These are phyloP conservation scores for Alisma plantagoaquatica DNA, from an alignment of 106 monocot species.

Conservation along the genomic window DNA sequence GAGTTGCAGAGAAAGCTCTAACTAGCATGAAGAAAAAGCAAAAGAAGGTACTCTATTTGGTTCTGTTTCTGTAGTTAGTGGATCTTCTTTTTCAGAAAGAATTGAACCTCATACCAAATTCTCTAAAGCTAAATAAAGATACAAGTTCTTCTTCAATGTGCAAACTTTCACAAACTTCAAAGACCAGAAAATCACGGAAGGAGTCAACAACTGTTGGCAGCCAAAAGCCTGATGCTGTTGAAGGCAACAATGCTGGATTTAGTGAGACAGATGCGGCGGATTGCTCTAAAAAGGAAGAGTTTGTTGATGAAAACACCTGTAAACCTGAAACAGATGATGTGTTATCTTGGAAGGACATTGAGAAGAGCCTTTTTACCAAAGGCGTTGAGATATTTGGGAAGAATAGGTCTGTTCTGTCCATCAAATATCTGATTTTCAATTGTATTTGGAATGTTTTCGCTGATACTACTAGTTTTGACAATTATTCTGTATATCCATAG, in stretches of 20 bases:
- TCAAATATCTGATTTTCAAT: too few relatives aligned
- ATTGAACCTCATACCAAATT: slow-evolving; percentile 51
- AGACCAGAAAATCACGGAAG: slow-evolving; percentile 29
- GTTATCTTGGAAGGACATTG: slow-evolving; percentile 63
- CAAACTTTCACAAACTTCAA: slow-evolving; percentile 22
- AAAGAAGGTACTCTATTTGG: slow-evolving; percentile 44
- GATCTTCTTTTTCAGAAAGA: slow-evolving; percentile 28
- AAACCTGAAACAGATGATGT: slow-evolving; percentile 24
- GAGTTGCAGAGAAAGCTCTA: slow-evolving; percentile 77
- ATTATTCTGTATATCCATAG: too few relatives aligned
- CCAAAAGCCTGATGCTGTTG: slow-evolving; percentile 19
- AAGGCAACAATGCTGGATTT: slow-evolving; percentile 20
- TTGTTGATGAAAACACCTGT: slow-evolving; percentile 70
- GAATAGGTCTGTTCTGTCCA: slow-evolving; percentile 64
- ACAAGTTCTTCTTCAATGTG: slow-evolving; percentile 32
- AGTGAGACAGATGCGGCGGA: slow-evolving; percentile 34
- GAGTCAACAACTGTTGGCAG: slow-evolving; percentile 15
- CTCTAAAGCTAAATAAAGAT: slow-evolving; percentile 36
- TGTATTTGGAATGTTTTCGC: too few relatives aligned
- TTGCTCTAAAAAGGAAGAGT: slow-evolving; percentile 55
- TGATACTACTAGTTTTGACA: too few relatives aligned
- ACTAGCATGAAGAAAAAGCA: slow-evolving; percentile 63
- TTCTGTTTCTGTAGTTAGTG: slow-evolving; percentile 60
- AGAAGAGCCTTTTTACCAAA: slow-evolving; percentile 72
- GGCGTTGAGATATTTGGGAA: slow-evolving; percentile 91